Conservation (phyloP, 1,284 basidiomycete species). For the Irpex rosettiformis region DNA sequence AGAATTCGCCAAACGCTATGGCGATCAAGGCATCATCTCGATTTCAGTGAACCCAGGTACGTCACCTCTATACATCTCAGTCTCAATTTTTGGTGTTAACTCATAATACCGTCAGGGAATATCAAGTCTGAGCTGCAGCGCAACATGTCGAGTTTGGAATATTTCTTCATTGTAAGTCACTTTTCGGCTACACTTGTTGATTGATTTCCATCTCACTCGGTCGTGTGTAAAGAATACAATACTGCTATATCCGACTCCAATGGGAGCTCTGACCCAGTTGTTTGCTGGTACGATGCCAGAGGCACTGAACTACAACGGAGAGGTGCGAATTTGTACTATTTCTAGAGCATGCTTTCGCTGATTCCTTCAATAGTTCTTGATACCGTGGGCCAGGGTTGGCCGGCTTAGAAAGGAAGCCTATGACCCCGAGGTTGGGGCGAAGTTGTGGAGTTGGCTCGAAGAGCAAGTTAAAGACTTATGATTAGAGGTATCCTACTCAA, state of each 20-base stretch:
- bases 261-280: conserved; percentile 25
- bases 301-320: conserved; percentile 21
- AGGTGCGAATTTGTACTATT: conserved; percentile 16
- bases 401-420: conserved; percentile 21
- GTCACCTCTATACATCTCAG: background rate
- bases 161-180: conserved; percentile 13
- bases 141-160: conserved; percentile 6
- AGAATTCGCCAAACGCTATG: conserved; percentile 28
- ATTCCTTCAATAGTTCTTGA: too few species aligned
- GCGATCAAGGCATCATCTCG: conserved; percentile 32
- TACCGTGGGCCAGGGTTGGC: conserved; percentile 37
- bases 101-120: background rate
- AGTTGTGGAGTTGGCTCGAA: conserved; percentile 34
- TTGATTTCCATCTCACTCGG: background rate
- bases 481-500: background rate
- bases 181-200: background rate
- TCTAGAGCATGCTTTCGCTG: too few species aligned
- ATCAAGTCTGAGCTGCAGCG: conserved; percentile 20
- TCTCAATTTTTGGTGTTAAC: background rate
- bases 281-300: conserved; percentile 25
- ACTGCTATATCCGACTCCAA: conserved; percentile 15
- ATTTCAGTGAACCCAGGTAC: conserved; percentile 37
- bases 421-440: conserved; percentile 24
- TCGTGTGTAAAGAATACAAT: background rate
- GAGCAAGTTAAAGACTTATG: conserved; percentile 25